Conservation (phyloP, 306 rosid genomes). For the Pterocarpus macrocarpus region DNA sequence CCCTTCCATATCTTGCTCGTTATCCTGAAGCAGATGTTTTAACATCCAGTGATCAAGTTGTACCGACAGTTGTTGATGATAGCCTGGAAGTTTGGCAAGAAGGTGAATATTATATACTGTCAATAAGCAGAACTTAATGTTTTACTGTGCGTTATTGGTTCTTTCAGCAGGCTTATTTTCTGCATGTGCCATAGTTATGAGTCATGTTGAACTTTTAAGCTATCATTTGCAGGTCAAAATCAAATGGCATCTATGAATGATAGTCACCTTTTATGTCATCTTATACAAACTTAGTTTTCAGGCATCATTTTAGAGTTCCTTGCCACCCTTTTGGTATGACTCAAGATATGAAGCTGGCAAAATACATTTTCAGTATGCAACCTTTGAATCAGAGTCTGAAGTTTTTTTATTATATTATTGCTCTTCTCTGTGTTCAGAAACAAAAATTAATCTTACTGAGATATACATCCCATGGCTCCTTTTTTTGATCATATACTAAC, state of each 20-base stretch:
- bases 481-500: slow-evolving; percentile 14
- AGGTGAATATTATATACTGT: slow-evolving; percentile 62
- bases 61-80: slow-evolving; percentile 92
- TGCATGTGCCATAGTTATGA: slow-evolving; percentile 21
- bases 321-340: slow-evolving; percentile 17
- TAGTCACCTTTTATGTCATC: slow-evolving; percentile 34
- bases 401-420: slow-evolving; percentile 7
- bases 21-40: slow-evolving; percentile 93
- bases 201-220: not conserved
- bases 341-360: slow-evolving; percentile 30
- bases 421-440: slow-evolving; percentile 20
- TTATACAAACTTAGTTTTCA: not conserved
- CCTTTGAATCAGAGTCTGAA: slow-evolving; percentile 5
- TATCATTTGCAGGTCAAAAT: slow-evolving; percentile 24
- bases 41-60: slow-evolving; percentile 94
- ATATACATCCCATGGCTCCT: slow-evolving; percentile 10
- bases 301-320: slow-evolving; percentile 20
- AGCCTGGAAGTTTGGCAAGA: slow-evolving; percentile 82
- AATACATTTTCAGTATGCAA: slow-evolving; percentile 12
- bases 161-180: slow-evolving; percentile 7
- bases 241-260: slow-evolving; percentile 31
- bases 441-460: slow-evolving; percentile 13
- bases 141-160: slow-evolving; percentile 6
- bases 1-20: slow-evolving; percentile 93
- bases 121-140: slow-evolving; percentile 18